These are phyloP conservation scores for Pichia deserticola DNA, from an alignment of 805 yeast species.

Conservation along the genomic window DNA sequence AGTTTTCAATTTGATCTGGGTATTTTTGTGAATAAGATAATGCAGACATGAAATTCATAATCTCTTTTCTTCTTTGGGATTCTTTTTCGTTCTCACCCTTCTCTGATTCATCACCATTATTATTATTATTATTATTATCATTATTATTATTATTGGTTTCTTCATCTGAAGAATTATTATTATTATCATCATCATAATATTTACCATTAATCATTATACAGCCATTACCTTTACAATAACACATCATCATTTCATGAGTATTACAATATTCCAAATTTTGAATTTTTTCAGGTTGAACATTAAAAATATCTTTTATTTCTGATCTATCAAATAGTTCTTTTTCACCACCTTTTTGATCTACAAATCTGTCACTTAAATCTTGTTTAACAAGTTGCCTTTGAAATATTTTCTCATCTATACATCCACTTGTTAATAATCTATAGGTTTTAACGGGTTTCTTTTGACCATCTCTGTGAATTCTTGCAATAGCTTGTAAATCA, in stretches of 20 bases:
- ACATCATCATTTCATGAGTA: slow-evolving; percentile 71
- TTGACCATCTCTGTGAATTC: slow-evolving; percentile 94
- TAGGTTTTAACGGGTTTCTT: slow-evolving; percentile 69
- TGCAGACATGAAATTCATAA: slow-evolving; percentile 52
- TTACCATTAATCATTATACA: slow-evolving; percentile 11
- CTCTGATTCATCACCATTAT: not conserved
- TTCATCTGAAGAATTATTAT: not conserved
- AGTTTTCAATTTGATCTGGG: slow-evolving; percentile 16
- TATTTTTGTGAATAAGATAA: slow-evolving; percentile 31
- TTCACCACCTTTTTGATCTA: slow-evolving; percentile 34
- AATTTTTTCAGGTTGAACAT: slow-evolving; percentile 28
- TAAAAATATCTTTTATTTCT: slow-evolving; percentile 72
- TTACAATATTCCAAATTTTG: slow-evolving; percentile 33
- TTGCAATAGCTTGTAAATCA: slow-evolving; percentile 91
- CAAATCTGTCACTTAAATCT: slow-evolving; percentile 68
- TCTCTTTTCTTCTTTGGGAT: slow-evolving; percentile 1
- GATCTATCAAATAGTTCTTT: slow-evolving; percentile 61
- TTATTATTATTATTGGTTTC: slow-evolving; percentile 15
- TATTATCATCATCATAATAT: not conserved
- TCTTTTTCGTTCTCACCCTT: slow-evolving; percentile 15
- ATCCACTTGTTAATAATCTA: slow-evolving; percentile 78
- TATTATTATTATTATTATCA: not conserved
- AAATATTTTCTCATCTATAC: slow-evolving; percentile 88
- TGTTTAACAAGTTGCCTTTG: slow-evolving; percentile 85
- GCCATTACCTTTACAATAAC: slow-evolving; percentile 57